phyloP scores from a whole-genome alignment of 257 asterid genomes.

The Ophiorrhiza pumila region DNA sequence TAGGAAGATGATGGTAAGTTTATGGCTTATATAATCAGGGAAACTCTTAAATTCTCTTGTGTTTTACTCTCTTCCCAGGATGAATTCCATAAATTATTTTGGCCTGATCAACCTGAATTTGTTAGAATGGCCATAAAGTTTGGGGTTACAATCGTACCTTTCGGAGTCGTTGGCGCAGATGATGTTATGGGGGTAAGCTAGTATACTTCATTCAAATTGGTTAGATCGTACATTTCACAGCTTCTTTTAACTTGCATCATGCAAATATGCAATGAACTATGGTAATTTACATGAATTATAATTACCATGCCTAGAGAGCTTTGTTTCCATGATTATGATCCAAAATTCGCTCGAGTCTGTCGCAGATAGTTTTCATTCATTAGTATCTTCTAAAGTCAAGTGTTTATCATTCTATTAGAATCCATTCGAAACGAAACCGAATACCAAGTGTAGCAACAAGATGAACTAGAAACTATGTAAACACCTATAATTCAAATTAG shows the following conservation, averaged over 20 bases:
- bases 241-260: neutral
- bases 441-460: too few species aligned
- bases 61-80: conserved; percentile 36
- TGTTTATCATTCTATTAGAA: too few species aligned
- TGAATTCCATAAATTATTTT: conserved; percentile 65
- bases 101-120: conserved; percentile 85
- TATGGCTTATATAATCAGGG: neutral
- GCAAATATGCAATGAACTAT: too few species aligned
- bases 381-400: too few species aligned
- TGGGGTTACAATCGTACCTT: conserved; percentile 82
- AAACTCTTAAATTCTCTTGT: neutral
- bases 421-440: too few species aligned
- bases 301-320: too few species aligned
- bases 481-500: too few species aligned
- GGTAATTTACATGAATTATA: too few species aligned
- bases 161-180: conserved; percentile 82
- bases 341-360: too few species aligned
- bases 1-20: neutral
- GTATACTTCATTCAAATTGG: neutral
- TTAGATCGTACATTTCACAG: neutral
- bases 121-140: conserved; percentile 85
- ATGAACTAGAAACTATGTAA: too few species aligned
- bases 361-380: too few species aligned
- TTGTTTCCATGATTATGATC: too few species aligned
- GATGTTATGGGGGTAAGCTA: conserved; percentile 56